phyloP scores from a whole-genome alignment of 495 filamentous ascomycete species.

The Lichina pygmaea region DNA sequence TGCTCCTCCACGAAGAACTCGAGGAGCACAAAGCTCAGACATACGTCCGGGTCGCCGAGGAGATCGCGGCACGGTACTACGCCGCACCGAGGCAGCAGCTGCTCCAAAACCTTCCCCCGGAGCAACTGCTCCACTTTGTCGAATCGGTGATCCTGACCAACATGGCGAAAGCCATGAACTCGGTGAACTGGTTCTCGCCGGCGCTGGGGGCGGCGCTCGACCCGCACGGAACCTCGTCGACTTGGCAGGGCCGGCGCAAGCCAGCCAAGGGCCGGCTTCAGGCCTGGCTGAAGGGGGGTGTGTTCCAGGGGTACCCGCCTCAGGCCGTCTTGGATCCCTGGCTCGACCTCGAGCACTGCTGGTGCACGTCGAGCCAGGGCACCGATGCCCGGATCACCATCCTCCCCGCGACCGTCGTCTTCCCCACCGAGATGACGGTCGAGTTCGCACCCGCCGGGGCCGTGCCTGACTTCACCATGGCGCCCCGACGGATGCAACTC shows the following conservation, averaged over 20 bases:
- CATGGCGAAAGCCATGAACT: not conserved
- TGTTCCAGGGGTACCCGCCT: not conserved
- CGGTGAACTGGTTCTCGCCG: not conserved
- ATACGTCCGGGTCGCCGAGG: not conserved
- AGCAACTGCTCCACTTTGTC: not conserved
- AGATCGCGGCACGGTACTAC: not conserved
- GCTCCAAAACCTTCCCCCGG: not conserved
- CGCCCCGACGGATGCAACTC: conserved; percentile 1
- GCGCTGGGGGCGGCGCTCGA: conserved; percentile 1
- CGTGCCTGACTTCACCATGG: not conserved
- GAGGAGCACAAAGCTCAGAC: no score
- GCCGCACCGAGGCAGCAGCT: not conserved
- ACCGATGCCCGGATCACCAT: conserved; percentile 1
- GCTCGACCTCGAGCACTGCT: conserved; percentile 1
- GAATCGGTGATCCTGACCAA: not conserved
- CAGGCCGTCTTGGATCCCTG: conserved; percentile 1
- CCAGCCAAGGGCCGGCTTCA: not conserved
- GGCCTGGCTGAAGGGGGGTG: not conserved
- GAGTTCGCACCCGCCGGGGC: conserved; percentile 1
- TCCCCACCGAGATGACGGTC: not conserved
- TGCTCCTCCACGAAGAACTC: no score
- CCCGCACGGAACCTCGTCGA: not conserved
- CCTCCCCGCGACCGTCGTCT: not conserved
- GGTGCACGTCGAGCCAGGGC: not conserved
- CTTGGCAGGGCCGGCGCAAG: not conserved